Evolutionary conservation across 139 green algal species (phyloP).

Genomic region (Chlamydomonas schloesseri): DNA sequence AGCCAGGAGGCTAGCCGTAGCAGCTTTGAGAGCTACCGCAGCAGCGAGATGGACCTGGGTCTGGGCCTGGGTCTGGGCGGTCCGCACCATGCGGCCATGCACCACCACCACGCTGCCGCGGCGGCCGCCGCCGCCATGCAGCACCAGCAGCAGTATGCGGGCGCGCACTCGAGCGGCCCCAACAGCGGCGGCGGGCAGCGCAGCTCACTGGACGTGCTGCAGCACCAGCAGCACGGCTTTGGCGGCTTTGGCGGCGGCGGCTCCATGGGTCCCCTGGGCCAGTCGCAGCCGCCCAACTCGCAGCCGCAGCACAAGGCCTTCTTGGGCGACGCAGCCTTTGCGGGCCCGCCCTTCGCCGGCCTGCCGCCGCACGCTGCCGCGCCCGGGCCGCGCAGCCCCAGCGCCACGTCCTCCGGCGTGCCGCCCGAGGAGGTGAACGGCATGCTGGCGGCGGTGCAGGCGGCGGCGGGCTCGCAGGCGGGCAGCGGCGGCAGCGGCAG

Average conservation of each 20-base stretch:
- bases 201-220: constrained; percentile 4
- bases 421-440: neutral
- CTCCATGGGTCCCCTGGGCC: neutral
- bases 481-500: neutral
- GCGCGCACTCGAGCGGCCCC: neutral
- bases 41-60: constrained; percentile 19
- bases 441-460: constrained; percentile 11
- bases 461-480: neutral
- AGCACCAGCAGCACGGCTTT: neutral
- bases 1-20: constrained; percentile 36
- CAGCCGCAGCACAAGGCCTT: neutral
- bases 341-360: too few species aligned
- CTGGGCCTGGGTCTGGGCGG: neutral
- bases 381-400: too few species aligned
- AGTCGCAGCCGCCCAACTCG: neutral
- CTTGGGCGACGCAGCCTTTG: too few species aligned
- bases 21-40: constrained; percentile 46
- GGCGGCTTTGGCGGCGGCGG: too few species aligned
- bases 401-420: too few species aligned
- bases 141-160: neutral
- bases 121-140: too few species aligned
- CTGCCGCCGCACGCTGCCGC: too few species aligned
- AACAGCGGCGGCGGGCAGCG: constrained; percentile 11
- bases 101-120: neutral
- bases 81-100: neutral